A percentile compares a stretch with the other conserved stretches of the same genome.
phyloP scores from a whole-genome alignment of 352 stramenopile species.

The Phytophthora ramorum region DNA sequence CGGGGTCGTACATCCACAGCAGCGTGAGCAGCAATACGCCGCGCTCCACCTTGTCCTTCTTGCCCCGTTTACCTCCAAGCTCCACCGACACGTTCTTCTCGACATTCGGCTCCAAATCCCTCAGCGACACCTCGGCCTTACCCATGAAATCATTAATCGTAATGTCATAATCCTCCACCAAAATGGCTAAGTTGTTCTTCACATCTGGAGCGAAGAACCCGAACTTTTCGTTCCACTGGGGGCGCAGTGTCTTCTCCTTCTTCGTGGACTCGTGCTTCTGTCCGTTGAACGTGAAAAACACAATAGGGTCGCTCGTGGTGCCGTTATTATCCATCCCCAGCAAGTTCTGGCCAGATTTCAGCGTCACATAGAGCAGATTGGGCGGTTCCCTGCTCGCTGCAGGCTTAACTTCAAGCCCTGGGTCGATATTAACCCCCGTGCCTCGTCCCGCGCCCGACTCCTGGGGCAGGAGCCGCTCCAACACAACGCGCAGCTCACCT shows the following conservation, averaged over 20 bases:
- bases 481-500: slow-evolving; percentile 63
- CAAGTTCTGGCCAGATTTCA: slow-evolving; percentile 80
- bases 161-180: slow-evolving; percentile 80
- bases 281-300: slow-evolving; percentile 76
- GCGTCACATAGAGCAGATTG: slow-evolving; percentile 75
- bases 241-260: slow-evolving; percentile 75
- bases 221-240: slow-evolving; percentile 87
- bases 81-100: slow-evolving; percentile 67
- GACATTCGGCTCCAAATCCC: slow-evolving; percentile 58
- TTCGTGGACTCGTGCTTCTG: slow-evolving; percentile 84
- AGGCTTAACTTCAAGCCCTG: slow-evolving; percentile 27
- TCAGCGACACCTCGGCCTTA: slow-evolving; percentile 59
- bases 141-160: slow-evolving; percentile 89
- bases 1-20: slow-evolving; percentile 62
- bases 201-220: slow-evolving; percentile 70
- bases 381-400: slow-evolving; percentile 40
- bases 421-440: slow-evolving; percentile 34
- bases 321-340: slow-evolving; percentile 88
- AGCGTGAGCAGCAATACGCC: slow-evolving; percentile 60
- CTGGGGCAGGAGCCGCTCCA: slow-evolving; percentile 34
- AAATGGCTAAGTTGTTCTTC: slow-evolving; percentile 54
- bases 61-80: slow-evolving; percentile 64
- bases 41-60: slow-evolving; percentile 74
- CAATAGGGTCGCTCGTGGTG: slow-evolving; percentile 87
- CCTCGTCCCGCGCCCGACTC: slow-evolving; percentile 23